Base-by-base conservation (phyloP, 2,329 filamentous ascomycete species). In the Nemania sp. region DNA sequence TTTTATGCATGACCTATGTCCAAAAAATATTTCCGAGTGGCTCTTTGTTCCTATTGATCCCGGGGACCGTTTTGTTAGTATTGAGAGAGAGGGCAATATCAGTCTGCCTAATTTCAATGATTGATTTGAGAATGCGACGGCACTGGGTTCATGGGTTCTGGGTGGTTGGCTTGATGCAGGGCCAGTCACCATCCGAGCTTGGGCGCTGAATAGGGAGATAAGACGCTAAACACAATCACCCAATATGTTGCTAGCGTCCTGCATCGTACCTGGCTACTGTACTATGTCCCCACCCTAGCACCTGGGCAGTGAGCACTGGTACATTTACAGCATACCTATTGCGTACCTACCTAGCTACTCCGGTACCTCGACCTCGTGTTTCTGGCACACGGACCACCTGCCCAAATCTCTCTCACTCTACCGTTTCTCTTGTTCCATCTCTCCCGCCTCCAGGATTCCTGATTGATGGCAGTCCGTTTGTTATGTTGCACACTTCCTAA, bases 221-320 rank as follows among this genome's bases (percentile, higher is more conserved):
- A 47, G 61, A 27, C 27, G 41, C 59, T 63, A 47, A 51, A 38
- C 38, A 26, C 59, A 63, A 7, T 15, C n/a, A 11, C 43, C 64
- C 45, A 45, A 29, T 47, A 52, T 49, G 27, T 62, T 45, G 47
- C 58, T 66, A 68, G 66, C 62, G 62, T 62, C 58, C 66, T 66
- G 62, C 66, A 59, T 49, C n/a, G 57, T 68, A 43, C 57, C 62
- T 66, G 56, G 64, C 59, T 63, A 67, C 24, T 24, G 20, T 5
- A 15, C 26, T 32, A 18, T 7, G 20, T 22, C 38, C 45, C 49
- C 6, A 29, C 49, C 26, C 13, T 3, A 32, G 15, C 26, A 4
- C 29, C 29, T 32, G 29, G 29, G 47, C 47, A 51, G 7, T 26
- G 47, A 32, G 51, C 51, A 13, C 27, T 32, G 26, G 38, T 27